Evolutionary conservation across 2,329 filamentous ascomycete genomes (phyloP).

Genomic region (Aspergillus udagawae): DNA sequence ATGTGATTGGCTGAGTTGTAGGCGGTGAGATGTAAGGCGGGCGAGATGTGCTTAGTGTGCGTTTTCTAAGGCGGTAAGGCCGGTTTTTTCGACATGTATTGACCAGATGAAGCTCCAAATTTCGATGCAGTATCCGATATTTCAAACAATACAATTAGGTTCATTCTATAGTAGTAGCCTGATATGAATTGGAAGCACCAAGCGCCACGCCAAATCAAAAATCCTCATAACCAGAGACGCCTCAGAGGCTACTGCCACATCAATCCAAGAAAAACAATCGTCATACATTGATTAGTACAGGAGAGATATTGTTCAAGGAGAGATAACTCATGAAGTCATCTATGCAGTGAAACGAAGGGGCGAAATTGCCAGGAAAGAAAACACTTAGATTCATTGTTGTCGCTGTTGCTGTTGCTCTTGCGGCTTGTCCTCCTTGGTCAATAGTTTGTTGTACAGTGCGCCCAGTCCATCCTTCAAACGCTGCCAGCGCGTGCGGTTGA

Average conservation of each 20-base stretch:
- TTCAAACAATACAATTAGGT: not conserved
- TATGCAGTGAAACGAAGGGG: not conserved
- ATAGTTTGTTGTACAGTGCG: conserved; percentile 19
- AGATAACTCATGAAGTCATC: not conserved
- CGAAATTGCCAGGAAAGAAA: not conserved
- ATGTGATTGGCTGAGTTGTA: conserved; percentile 23
- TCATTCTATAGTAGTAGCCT: not conserved
- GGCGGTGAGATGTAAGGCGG: conserved; percentile 17
- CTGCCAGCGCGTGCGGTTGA: conserved; percentile 83
- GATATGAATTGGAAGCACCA: not conserved
- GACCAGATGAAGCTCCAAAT: not conserved
- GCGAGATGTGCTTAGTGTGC: not conserved
- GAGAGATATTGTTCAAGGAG: not conserved
- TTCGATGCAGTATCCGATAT: not conserved
- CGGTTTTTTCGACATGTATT: not conserved
- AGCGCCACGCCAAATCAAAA: conserved; percentile 8
- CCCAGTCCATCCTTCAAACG: conserved; percentile 39
- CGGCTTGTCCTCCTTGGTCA: conserved; percentile 11
- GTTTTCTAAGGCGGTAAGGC: not conserved
- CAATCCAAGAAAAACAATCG: not conserved
- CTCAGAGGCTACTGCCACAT: not conserved
- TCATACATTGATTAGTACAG: not conserved
- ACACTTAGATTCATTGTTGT: not conserved
- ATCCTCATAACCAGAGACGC: not conserved
- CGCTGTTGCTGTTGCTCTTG: conserved; percentile 1